Percentiles rank a stretch among this genome's conserved stretches.
These are phyloP conservation scores for Oryza glumipatula DNA, from an alignment of 176 grass and related monocot species.

Conservation along the genomic window DNA sequence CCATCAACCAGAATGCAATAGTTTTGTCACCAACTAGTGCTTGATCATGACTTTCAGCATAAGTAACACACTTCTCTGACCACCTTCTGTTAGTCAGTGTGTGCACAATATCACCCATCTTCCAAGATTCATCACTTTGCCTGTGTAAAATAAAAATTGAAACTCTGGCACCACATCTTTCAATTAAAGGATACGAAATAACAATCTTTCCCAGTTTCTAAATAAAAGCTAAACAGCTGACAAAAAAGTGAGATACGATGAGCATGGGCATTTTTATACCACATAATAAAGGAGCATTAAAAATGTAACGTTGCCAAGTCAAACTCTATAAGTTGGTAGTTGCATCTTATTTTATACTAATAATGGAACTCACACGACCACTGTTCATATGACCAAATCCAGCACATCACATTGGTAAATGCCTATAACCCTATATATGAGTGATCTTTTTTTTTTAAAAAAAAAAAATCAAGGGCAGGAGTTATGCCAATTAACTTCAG, in stretches of 20 bases:
- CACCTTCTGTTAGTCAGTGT: conserved; percentile 94
- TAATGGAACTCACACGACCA: no score
- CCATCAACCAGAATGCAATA: conserved; percentile 97
- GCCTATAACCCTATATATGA: no score
- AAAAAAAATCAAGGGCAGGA: neutral
- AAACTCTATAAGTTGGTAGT: neutral
- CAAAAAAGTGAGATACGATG: neutral
- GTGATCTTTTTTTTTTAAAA: no score
- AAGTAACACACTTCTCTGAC: conserved; percentile 91
- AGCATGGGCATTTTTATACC: conserved; percentile 1
- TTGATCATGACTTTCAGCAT: conserved; percentile 99
- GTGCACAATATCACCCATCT: conserved; percentile 92
- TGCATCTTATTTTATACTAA: no score
- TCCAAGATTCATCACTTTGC: conserved; percentile 82
- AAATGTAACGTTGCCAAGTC: neutral
- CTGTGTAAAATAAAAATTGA: conserved; percentile 35
- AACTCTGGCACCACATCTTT: neutral
- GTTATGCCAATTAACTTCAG: neutral
- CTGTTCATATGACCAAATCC: no score
- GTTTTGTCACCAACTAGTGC: conserved; percentile 98
- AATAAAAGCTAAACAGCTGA: conserved; percentile 11
- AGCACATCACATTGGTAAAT: no score
- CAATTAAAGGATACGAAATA: conserved; percentile 11
- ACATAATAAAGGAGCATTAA: neutral
- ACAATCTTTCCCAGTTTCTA: conserved; percentile 12